phyloP scores from a whole-genome alignment of 2,329 filamentous ascomycete species.

The Rutstroemia sp. region DNA sequence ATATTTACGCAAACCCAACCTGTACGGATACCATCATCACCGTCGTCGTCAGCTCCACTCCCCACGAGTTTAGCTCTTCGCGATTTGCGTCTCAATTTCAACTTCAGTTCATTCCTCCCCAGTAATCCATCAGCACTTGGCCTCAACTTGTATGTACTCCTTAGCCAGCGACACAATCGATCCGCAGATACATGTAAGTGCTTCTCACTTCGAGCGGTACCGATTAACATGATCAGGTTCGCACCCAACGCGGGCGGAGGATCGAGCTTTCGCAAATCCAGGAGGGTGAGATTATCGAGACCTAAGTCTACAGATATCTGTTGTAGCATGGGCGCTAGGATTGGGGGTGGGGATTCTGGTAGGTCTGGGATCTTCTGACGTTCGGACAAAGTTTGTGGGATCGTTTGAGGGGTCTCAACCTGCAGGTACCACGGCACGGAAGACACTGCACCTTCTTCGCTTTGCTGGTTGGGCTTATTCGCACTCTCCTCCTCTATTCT shows the following conservation, averaged over 20 bases:
- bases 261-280: conserved; percentile 79
- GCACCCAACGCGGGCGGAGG: conserved; percentile 81
- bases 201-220: conserved; percentile 83
- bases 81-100: conserved; percentile 72
- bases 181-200: conserved; percentile 89
- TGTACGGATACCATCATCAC: conserved; percentile 82
- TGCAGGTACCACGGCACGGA: conserved; percentile 78
- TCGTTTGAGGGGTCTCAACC: conserved; percentile 43
- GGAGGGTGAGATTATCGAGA: conserved; percentile 69
- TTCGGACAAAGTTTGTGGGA: conserved; percentile 37
- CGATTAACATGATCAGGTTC: conserved; percentile 87
- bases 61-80: conserved; percentile 77
- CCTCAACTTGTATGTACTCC: conserved; percentile 61
- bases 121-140: conserved; percentile 83
- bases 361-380: conserved; percentile 53
- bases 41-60: conserved; percentile 51
- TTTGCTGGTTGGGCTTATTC: conserved; percentile 12
- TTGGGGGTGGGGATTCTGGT: conserved; percentile 52
- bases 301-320: conserved; percentile 80
- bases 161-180: conserved; percentile 79
- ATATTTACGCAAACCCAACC: conserved; percentile 96
- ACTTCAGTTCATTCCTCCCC: conserved; percentile 84
- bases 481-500: conserved; percentile 1
- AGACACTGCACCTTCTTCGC: conserved; percentile 14
- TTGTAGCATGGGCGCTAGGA: conserved; percentile 66